Percentiles rank a stretch among this genome's conserved stretches.
phyloP scores from a whole-genome alignment of 1,139 yeast species.

The Geotrichum europaeum region DNA sequence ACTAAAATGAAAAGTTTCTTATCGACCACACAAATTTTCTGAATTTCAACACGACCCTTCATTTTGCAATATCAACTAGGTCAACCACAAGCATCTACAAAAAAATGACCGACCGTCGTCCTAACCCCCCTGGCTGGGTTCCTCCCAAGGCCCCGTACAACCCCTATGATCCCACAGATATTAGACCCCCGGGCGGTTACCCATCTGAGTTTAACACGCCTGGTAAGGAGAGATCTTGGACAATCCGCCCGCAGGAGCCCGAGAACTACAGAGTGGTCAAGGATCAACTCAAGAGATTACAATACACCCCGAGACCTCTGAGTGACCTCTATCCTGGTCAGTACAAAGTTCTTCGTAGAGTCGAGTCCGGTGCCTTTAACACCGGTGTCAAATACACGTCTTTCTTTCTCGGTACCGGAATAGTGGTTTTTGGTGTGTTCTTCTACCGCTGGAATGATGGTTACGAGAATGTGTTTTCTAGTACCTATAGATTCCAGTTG shows the following conservation, averaged over 20 bases:
- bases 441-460: slow-evolving; percentile 85
- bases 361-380: slow-evolving; percentile 51
- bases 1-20: neutral
- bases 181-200: slow-evolving; percentile 75
- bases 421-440: slow-evolving; percentile 46
- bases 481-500: slow-evolving; percentile 58
- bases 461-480: slow-evolving; percentile 66
- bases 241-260: slow-evolving; percentile 60
- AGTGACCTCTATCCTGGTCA: slow-evolving; percentile 75
- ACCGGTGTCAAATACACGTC: slow-evolving; percentile 35
- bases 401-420: slow-evolving; percentile 23
- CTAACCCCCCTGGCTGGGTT: slow-evolving; percentile 78
- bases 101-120: slow-evolving; percentile 44
- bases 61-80: neutral
- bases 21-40: neutral
- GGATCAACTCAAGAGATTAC: slow-evolving; percentile 64
- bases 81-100: neutral
- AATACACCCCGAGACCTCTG: slow-evolving; percentile 74
- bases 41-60: neutral
- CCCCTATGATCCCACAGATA: slow-evolving; percentile 74
- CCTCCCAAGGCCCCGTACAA: slow-evolving; percentile 80
- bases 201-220: slow-evolving; percentile 61
- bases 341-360: slow-evolving; percentile 61
- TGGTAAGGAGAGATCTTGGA: slow-evolving; percentile 40
- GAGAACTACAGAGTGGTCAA: slow-evolving; percentile 65